Evolutionary conservation across 75 land plant genomes (phyloP).

Genomic region (Isoetes taiwanensis): DNA sequence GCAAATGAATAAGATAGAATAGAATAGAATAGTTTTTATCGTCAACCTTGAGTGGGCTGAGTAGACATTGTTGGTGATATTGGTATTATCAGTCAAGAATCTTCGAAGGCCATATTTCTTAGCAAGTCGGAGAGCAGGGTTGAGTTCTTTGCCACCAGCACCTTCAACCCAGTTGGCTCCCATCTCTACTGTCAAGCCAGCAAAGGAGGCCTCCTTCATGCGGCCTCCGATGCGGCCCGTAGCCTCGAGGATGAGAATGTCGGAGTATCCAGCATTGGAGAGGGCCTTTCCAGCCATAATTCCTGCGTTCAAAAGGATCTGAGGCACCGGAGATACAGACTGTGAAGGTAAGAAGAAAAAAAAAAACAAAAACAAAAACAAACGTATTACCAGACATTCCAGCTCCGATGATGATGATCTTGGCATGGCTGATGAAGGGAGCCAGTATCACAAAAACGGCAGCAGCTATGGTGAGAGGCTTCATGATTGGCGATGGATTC

Average conservation of each 20-base stretch:
- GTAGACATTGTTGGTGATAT: slow-evolving; percentile 50
- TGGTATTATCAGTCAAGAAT: slow-evolving; percentile 38
- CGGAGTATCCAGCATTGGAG: slow-evolving; percentile 42
- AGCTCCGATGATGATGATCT: too few relatives aligned
- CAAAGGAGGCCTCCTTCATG: slow-evolving; percentile 36
- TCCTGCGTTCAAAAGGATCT: too few relatives aligned
- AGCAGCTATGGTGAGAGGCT: too few relatives aligned
- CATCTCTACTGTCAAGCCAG: slow-evolving; percentile 40
- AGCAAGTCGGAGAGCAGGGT: slow-evolving; percentile 63
- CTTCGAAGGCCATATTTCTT: slow-evolving; percentile 25
- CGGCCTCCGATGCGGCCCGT: slow-evolving; percentile 57
- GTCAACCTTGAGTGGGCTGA: too few relatives aligned
- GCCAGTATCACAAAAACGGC: too few relatives aligned
- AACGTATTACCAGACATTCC: too few relatives aligned
- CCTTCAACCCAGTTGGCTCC: slow-evolving; percentile 84
- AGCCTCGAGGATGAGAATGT: slow-evolving; percentile 58
- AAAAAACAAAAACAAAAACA: too few relatives aligned
- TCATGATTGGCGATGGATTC: too few relatives aligned
- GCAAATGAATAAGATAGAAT: too few relatives aligned
- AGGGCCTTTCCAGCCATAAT: slow-evolving; percentile 54
- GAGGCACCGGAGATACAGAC: too few relatives aligned
- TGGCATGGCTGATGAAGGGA: too few relatives aligned
- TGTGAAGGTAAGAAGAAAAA: too few relatives aligned
- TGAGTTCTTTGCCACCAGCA: slow-evolving; percentile 42
- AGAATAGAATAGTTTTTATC: slow-evolving; percentile 24